A percentile compares a stretch with the other conserved stretches of the same genome.
Evolutionary conservation across 2,329 filamentous ascomycete species (phyloP).

Genomic region (Penicillium sp.): DNA sequence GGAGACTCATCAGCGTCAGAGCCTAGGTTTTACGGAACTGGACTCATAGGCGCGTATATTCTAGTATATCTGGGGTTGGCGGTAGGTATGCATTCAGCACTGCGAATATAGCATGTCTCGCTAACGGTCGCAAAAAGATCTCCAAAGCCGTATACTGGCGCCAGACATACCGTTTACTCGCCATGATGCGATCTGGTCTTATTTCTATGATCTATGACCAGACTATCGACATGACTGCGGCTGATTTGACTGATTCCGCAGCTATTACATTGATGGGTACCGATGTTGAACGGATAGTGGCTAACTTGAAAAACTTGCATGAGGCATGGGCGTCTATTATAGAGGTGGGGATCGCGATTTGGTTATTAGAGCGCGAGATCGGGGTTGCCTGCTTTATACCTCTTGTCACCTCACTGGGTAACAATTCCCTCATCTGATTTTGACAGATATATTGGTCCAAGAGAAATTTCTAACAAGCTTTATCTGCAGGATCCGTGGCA

Average conservation of each 20-base stretch:
- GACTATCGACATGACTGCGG: not conserved
- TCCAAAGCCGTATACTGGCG: slow-evolving; percentile 5
- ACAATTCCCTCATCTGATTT: not conserved
- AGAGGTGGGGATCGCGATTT: not conserved
- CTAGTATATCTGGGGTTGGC: not conserved
- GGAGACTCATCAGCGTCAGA: not conserved
- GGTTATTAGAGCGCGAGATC: slow-evolving; percentile 1
- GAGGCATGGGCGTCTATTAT: slow-evolving; percentile 7
- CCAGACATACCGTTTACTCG: not conserved
- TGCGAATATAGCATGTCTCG: not conserved
- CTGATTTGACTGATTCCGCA: not conserved
- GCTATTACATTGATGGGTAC: slow-evolving; percentile 8
- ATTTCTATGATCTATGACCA: slow-evolving; percentile 7
- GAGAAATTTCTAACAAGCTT: not conserved
- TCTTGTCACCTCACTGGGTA: not conserved
- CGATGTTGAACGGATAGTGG: not conserved
- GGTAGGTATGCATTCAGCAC: not conserved
- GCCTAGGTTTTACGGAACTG: not conserved
- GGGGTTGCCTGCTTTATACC: slow-evolving; percentile 1
- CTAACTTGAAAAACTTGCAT: not conserved
- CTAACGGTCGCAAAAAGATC: not conserved
- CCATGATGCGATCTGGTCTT: slow-evolving; percentile 3
- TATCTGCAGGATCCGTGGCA: not conserved
- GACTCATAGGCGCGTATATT: not conserved
- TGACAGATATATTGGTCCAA: not conserved